Base-by-base conservation (phyloP, 805 yeast species). In the Starmerella floricola region DNA sequence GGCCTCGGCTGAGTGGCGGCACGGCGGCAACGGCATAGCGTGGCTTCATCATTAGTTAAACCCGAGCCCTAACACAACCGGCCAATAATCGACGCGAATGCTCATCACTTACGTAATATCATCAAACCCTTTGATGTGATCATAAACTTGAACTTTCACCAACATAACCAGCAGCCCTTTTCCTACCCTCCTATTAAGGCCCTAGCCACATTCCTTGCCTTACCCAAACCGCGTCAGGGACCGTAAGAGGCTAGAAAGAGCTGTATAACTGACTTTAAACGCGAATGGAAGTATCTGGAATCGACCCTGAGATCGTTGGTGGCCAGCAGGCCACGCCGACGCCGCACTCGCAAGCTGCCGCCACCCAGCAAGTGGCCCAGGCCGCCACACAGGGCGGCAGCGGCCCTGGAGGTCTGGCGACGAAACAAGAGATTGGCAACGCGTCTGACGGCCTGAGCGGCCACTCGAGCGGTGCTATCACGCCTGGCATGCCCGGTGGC, bases 291-390 rank as follows among this genome's bases (percentile, higher is more conserved):
- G 55, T 52, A 8, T 44, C 55, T 12, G 56, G 56, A 31, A 58
- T 58, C 31, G 62, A 58, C 42, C 62, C 62, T 18, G 61, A 55
- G 40, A 58, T 58, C 38, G 60, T 58, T 15, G 51, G 56, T 36
- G 58, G 53, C 44, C 59, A 55, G 40, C 54, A 47, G 36, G 42
- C 49, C 36, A 47, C 41, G 36, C 24, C 38, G 40, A 36, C 37
- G 16, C 31, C 40, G 15, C 48, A 43, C 40, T 23, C 44, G 34
- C 49, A 38, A 38, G 34, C 45, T 21, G 29, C 42, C 23, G 41
- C 42, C 28, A 42, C 47, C 28, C 55, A 49, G 46, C 49, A 46
- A 39, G 38, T 20, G 31, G 42, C 41, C 41, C 51, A 42, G 23
- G 40, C 46, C 40, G 45, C 37, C 28, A 12, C 43, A n/a, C 42